Conservation (phyloP, 2,329 filamentous ascomycete species). For the Raffaelea albimanens region DNA sequence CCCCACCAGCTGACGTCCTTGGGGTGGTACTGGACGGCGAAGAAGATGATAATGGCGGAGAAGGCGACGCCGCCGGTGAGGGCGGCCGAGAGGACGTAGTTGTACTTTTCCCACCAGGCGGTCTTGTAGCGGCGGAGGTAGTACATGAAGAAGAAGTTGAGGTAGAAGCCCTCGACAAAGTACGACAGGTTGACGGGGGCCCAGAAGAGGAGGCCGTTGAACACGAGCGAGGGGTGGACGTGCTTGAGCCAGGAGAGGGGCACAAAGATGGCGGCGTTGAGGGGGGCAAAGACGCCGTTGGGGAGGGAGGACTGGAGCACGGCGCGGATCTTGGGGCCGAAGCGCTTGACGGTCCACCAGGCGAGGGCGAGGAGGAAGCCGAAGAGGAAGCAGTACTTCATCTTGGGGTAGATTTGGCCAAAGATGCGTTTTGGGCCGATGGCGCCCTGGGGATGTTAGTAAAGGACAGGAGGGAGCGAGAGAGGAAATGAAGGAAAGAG, state of each 20-base stretch:
- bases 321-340: neutral
- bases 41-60: slow-evolving; percentile 18
- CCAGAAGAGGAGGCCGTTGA: slow-evolving; percentile 9
- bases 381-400: slow-evolving; percentile 10
- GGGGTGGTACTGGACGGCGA: slow-evolving; percentile 9
- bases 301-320: neutral
- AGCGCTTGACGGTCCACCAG: slow-evolving; percentile 5
- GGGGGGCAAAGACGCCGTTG: neutral
- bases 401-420: slow-evolving; percentile 6
- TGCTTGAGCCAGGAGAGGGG: slow-evolving; percentile 6
- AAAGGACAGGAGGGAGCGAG: neutral
- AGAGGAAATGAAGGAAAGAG: neutral
- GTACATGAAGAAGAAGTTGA: slow-evolving; percentile 17
- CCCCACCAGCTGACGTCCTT: slow-evolving; percentile 8
- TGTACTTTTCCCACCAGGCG: slow-evolving; percentile 21
- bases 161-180: slow-evolving; percentile 11
- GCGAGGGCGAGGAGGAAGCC: slow-evolving; percentile 8
- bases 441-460: slow-evolving; percentile 1
- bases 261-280: neutral
- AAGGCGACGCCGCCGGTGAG: slow-evolving; percentile 22
- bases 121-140: slow-evolving; percentile 15
- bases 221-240: slow-evolving; percentile 8
- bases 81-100: slow-evolving; percentile 23
- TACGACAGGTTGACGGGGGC: slow-evolving; percentile 13
- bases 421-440: slow-evolving; percentile 10